Evolutionary conservation across 495 filamentous ascomycete genomes (phyloP).

Genomic region (Tirmania nivea): DNA sequence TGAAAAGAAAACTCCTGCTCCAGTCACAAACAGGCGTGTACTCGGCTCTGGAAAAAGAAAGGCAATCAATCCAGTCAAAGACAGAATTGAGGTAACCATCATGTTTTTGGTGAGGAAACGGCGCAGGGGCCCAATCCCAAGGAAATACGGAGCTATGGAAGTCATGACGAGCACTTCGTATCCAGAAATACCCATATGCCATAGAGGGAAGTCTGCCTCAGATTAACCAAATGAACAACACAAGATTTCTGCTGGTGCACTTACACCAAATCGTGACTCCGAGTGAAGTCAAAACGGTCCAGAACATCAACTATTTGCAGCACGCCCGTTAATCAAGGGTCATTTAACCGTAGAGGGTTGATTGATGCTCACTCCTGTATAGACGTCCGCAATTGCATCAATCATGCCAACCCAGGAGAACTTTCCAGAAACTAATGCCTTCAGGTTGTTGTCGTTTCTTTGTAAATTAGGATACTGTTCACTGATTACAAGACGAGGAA

Average conservation of each 20-base stretch:
- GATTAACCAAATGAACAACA: not conserved
- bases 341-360: too few species aligned
- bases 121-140: constrained; percentile 47
- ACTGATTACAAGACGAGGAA: not conserved
- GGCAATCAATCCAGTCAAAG: constrained; percentile 56
- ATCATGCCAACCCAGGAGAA: constrained; percentile 57
- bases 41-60: constrained; percentile 55
- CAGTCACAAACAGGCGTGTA: constrained; percentile 56
- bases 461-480: not conserved
- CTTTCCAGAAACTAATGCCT: not conserved
- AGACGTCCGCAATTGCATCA: constrained; percentile 72
- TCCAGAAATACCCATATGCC: constrained; percentile 98
- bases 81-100: constrained; percentile 47
- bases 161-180: constrained; percentile 77
- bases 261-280: constrained; percentile 85
- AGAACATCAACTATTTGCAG: constrained; percentile 60
- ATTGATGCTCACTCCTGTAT: constrained; percentile 50
- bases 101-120: constrained; percentile 44
- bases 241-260: constrained; percentile 14
- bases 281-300: constrained; percentile 78
- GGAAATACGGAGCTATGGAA: constrained; percentile 64
- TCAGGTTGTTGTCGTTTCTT: not conserved
- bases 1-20: constrained; percentile 52
- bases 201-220: constrained; percentile 73
- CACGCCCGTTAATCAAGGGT: too few species aligned